phyloP scores from a whole-genome alignment of 352 stramenopile genomes.

The Phytopythium boreale region DNA sequence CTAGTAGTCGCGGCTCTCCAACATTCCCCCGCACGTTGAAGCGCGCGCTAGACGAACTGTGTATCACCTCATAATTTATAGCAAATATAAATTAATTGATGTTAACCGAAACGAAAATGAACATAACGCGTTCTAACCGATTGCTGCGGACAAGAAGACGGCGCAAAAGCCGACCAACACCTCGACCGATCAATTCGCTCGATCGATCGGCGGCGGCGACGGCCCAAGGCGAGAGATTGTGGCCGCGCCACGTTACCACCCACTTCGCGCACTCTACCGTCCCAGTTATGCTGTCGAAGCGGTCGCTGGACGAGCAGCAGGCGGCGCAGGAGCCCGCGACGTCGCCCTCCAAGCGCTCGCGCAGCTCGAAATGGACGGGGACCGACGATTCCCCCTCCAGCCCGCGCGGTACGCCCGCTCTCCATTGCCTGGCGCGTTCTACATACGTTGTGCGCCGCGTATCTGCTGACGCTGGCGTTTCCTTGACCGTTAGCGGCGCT shows the following conservation, averaged over 20 bases:
- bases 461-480: background rate
- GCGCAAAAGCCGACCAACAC: too few species aligned
- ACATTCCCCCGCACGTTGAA: background rate
- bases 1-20: conserved; percentile 8
- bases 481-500: conserved; percentile 14
- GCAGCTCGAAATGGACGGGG: conserved; percentile 20
- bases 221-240: too few species aligned
- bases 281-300: background rate
- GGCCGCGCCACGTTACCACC: too few species aligned
- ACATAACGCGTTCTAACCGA: too few species aligned
- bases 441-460: too few species aligned
- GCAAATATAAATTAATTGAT: background rate
- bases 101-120: too few species aligned
- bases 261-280: background rate
- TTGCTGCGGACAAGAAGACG: too few species aligned
- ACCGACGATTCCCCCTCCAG: background rate
- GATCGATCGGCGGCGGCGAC: background rate
- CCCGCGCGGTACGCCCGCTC: background rate
- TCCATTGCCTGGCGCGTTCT: background rate
- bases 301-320: conserved; percentile 1
- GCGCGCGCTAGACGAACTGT: background rate
- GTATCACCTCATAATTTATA: background rate
- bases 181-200: background rate
- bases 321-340: background rate
- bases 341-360: conserved; percentile 15